Percentiles rank a stretch among this genome's conserved stretches.
Conservation (phyloP, 1,139 yeast species). For the Saccharomyces hybrid region DNA sequence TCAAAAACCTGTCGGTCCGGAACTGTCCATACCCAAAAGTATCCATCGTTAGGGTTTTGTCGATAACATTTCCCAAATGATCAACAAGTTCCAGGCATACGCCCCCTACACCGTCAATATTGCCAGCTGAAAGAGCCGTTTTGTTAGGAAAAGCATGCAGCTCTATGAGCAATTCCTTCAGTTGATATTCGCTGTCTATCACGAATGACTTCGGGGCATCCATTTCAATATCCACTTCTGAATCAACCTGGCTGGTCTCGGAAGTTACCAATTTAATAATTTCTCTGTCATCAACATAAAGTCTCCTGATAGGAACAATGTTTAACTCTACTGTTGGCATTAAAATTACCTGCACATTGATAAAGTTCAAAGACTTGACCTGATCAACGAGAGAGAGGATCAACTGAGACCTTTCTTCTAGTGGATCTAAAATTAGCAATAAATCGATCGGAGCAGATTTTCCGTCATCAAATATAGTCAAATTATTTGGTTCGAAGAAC, state of each 20-base stretch:
- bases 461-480: slow-evolving; percentile 30
- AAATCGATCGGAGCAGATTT: slow-evolving; percentile 39
- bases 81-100: slow-evolving; percentile 22
- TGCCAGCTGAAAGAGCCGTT: slow-evolving; percentile 15
- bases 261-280: not conserved
- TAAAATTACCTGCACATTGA: slow-evolving; percentile 48
- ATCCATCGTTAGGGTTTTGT: slow-evolving; percentile 21
- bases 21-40: slow-evolving; percentile 32
- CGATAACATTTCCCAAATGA: slow-evolving; percentile 11
- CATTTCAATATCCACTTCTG: slow-evolving; percentile 36
- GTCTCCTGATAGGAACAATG: slow-evolving; percentile 47
- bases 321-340: slow-evolving; percentile 46
- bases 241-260: not conserved
- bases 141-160: slow-evolving; percentile 47
- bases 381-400: slow-evolving; percentile 45
- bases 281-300: slow-evolving; percentile 35
- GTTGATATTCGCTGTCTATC: slow-evolving; percentile 13
- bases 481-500: slow-evolving; percentile 27
- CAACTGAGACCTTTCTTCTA: slow-evolving; percentile 60
- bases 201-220: slow-evolving; percentile 45
- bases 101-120: slow-evolving; percentile 23
- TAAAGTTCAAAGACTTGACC: slow-evolving; percentile 37
- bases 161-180: slow-evolving; percentile 54
- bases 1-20: slow-evolving; percentile 9
- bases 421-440: slow-evolving; percentile 61